phyloP scores from a whole-genome alignment of 1,284 basidiomycete species.

The Trametes hirsuta region DNA sequence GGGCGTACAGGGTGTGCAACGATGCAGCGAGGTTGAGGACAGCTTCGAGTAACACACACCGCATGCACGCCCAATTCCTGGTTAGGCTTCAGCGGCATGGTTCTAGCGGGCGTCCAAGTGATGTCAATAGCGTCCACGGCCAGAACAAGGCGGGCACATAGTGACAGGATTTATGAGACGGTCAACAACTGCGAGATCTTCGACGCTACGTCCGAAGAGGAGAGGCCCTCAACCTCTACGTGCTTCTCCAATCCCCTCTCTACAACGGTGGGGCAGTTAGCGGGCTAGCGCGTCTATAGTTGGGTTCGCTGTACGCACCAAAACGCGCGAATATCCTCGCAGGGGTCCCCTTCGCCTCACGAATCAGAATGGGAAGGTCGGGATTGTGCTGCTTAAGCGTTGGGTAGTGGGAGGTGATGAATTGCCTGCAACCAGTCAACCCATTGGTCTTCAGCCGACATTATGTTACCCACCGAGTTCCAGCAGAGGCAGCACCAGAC shows the following conservation, averaged over 20 bases:
- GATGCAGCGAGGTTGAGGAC: too few relatives aligned
- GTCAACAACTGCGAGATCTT: conserved; percentile 66
- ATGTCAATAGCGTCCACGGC: conserved; percentile 1
- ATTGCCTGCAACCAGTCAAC: conserved; percentile 58
- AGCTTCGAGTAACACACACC: neutral
- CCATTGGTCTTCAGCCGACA: neutral
- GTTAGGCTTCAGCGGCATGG: neutral
- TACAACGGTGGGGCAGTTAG: conserved; percentile 32
- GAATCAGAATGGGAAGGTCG: conserved; percentile 86
- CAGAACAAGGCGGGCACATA: neutral
- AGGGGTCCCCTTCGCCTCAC: conserved; percentile 89
- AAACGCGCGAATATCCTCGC: conserved; percentile 90
- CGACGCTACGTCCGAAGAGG: conserved; percentile 67
- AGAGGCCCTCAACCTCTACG: conserved; percentile 79
- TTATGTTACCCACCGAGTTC: conserved; percentile 64
- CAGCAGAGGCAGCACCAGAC: conserved; percentile 75
- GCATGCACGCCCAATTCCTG: neutral
- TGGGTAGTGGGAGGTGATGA: conserved; percentile 82
- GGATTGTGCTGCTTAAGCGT: conserved; percentile 88
- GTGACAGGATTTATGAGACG: conserved; percentile 25
- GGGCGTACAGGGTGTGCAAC: too few relatives aligned
- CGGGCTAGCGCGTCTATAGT: neutral
- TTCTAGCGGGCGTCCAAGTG: neutral
- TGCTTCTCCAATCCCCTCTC: conserved; percentile 82
- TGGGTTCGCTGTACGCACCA: conserved; percentile 56